Base-by-base conservation (phyloP, 495 filamentous ascomycete species). In the Amniculicola lignicola region DNA sequence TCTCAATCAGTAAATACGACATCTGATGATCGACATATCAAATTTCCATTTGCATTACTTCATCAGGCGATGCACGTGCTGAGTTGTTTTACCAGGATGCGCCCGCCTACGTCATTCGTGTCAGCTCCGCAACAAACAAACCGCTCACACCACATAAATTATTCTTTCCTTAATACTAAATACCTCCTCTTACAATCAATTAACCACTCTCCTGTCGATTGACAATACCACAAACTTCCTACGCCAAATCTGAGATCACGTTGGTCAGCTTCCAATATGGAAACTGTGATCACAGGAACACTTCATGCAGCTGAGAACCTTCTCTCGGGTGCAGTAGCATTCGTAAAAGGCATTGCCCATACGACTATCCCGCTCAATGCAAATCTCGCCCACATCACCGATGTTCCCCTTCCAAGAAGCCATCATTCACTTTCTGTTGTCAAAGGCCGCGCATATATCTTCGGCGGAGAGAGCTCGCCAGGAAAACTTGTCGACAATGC, bases 361-460 rank as follows among this genome's bases (percentile, higher is more conserved):
- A 64, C 73, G 4, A 74, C 71, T 7, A 63, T 74, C 38, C 73
- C 69, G 5, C 72, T 71, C 62, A 81, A 78, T 62, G 83, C 79
- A 18, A 79, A 74, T 35, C 83, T 82, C 76, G 72, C 79, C 44
- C 77, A 78, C 51, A 75, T 88, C 47, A 63, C 74, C 0, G 58
- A 76, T 24, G 74, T 75, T 14, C 59, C 72, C 1, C 72, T 93
- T 3, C 82, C 80, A 14, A 79, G 87, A 10, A 86, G 84, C 2
- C 84, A 84, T 0, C 88, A 92, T 61, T 78, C 82, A 4, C 64
- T 89, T 42, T 81, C 86, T 14, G 71, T 90, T 43, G 66, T 91
- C 25, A 77, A 77, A 50, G 76, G 80, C n/a, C 77, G 78, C 38
- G 79, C 82, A 14, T 90, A 86, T 69, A 77, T 87, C 58, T 87